Conservation (phyloP, 2,329 filamentous ascomycete species). For the Rutstroemia sp. region DNA sequence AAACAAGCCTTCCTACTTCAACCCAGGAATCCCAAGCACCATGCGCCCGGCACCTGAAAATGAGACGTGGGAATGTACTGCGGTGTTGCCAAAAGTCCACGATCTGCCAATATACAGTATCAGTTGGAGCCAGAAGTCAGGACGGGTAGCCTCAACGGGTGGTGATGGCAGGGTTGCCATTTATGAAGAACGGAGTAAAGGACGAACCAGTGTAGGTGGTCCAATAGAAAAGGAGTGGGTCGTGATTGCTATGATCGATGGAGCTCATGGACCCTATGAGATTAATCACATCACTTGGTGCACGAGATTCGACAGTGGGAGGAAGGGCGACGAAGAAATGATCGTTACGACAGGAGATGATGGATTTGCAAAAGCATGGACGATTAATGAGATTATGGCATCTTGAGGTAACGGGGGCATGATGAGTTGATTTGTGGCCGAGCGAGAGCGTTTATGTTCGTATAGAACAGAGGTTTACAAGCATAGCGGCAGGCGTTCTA, state of each 20-base stretch:
- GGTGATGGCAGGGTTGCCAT: conserved; percentile 78
- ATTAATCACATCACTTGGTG: conserved; percentile 92
- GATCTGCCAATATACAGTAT: conserved; percentile 77
- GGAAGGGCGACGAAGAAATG: conserved; percentile 66
- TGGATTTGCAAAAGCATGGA: conserved; percentile 80
- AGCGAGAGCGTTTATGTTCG: not conserved
- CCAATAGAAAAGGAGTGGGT: conserved; percentile 54
- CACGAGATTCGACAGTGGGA: conserved; percentile 61
- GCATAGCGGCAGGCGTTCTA: conserved; percentile 7
- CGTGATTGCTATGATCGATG: conserved; percentile 59
- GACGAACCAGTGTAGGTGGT: conserved; percentile 23
- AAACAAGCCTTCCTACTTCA: conserved; percentile 26
- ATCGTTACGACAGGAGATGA: conserved; percentile 89
- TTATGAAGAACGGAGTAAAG: conserved; percentile 54
- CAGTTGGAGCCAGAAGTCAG: conserved; percentile 71
- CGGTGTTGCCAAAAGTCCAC: conserved; percentile 67
- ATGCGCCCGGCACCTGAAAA: conserved; percentile 65
- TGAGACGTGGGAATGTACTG: conserved; percentile 78
- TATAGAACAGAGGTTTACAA: not conserved
- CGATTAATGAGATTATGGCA: conserved; percentile 34
- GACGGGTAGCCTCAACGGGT: conserved; percentile 78
- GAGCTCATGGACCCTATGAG: conserved; percentile 86
- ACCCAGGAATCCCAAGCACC: conserved; percentile 72
- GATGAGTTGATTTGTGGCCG: not conserved
- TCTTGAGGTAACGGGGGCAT: not conserved